Percentiles rank a stretch among this genome's conserved stretches.
phyloP scores from a whole-genome alignment of 768 basidiomycete species.

The Mycena vulgaris region DNA sequence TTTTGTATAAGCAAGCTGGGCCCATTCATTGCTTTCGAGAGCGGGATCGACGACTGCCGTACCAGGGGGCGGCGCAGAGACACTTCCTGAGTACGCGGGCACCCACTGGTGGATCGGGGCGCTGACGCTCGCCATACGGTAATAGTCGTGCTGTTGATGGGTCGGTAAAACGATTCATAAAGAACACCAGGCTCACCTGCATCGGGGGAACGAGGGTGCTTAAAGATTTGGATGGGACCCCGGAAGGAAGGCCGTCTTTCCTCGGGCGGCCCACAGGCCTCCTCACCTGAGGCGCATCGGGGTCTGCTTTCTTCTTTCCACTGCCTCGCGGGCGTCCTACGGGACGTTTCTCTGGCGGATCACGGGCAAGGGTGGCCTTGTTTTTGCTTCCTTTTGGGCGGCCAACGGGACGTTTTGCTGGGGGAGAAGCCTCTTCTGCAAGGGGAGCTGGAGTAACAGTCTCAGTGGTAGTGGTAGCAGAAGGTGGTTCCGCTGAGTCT shows the following conservation, averaged over 20 bases:
- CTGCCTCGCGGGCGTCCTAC: conserved; percentile 87
- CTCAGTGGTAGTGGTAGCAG: neutral
- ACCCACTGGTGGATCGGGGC: conserved; percentile 28
- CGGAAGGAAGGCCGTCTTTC: conserved; percentile 87
- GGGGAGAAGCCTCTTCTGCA: neutral
- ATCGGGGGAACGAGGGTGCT: conserved; percentile 20
- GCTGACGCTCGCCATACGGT: neutral
- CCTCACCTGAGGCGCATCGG: conserved; percentile 60
- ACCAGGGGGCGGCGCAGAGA: conserved; percentile 44
- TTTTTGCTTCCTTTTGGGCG: conserved; percentile 37
- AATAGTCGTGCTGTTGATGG: neutral
- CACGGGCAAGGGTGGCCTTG: conserved; percentile 32
- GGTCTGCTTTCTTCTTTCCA: conserved; percentile 73
- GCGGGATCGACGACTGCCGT: conserved; percentile 66
- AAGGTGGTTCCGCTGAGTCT: neutral
- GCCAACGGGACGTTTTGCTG: conserved; percentile 25
- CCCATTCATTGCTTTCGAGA: conserved; percentile 76
- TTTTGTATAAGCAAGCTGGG: conserved; percentile 68
- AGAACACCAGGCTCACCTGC: conserved; percentile 5
- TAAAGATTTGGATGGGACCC: conserved; percentile 53
- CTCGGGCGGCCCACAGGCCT: conserved; percentile 86
- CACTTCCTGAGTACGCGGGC: conserved; percentile 19
- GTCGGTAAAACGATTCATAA: neutral
- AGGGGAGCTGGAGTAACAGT: neutral
- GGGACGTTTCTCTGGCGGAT: conserved; percentile 68